Base-by-base conservation (phyloP, 2,329 filamentous ascomycete species). In the Neocucurbitaria cava region DNA sequence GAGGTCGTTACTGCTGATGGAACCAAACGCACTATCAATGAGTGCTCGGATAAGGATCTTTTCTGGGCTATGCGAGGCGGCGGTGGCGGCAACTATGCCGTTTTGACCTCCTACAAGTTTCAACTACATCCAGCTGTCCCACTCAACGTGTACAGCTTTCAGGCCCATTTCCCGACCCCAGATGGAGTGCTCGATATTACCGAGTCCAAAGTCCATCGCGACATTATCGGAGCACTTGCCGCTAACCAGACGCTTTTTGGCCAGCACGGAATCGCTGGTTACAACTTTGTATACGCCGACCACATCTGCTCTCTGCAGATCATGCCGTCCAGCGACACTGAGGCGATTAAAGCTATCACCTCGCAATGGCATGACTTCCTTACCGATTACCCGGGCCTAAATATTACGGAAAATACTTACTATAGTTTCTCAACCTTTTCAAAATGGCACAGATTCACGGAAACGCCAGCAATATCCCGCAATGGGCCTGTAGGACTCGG, bases 21-120 rank as follows among this genome's bases (percentile, higher is more conserved):
- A 4, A 40, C 66, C 33, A 38, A 57, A 28, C 66, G 69, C 13
- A 74, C 62, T 9, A 72, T 73, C 50, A 73, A 73, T 28, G 71
- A 73, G 41, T 73, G 70, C 49, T 69, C 40, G 9, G 69, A 74
- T 41, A 66, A 71, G 0, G 68, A 73, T 13, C 66, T 74, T 1
- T 75, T 74, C 57, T 76, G 71, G 71, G 73, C 72, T 8, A 73
- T 76, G 69, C 66, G 71, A 43, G 72, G 72, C 47, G 71, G 72
- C 3, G 73, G 73, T 43, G 72, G 73, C 2, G 69, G 71, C n/a
- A 76, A 69, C 7, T 74, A 69, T 36, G 73, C 69, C 6, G 68
- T 74, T n/a, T 53, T 75, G 39, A 70, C 63, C 15, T 70, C 70
- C 2, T 76, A 75, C 59, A 74, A 70, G 55, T 75, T 76, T 47